Base-by-base conservation (phyloP, 2,329 filamentous ascomycete species). In the Ophiostoma piceae region DNA sequence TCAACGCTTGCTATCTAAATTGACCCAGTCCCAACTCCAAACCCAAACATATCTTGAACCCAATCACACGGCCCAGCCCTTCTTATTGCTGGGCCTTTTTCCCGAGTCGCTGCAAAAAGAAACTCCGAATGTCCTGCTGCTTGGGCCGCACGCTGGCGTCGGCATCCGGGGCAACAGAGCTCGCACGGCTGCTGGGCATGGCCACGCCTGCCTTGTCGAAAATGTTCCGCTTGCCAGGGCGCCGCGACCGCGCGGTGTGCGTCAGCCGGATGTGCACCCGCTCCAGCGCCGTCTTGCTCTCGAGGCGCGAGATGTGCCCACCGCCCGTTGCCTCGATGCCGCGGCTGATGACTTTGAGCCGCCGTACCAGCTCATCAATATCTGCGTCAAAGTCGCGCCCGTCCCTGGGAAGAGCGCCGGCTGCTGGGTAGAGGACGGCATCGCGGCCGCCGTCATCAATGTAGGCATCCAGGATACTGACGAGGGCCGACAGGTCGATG, bases 251-350 rank as follows among this genome's bases (percentile, higher is more conserved):
- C 66, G 94, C 88, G 2, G 87, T 85, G 76, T 90, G 88, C 66
- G 88, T 80, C 16, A 97, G 82, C 69, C 94, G 87, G 75, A 91
- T 88, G 71, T 89, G 85, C n/a, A 97, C 80, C 70, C 88, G 84
- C 75, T 96, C 90, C 54, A 96, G 82, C 12, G 85, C 84, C 69
- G 88, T 88, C 79, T 96, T 97, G 14, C 91, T 88, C 75, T 96
- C 88, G 39, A 91, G 90, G 39, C 91, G 85, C 19, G 85, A 84
- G 71, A 95, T 82, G 74, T 90, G 87, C 29, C 87, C 87, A 64
- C 92, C 90, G 57, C 91, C 92, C 0, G 88, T 85, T 75, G 93
- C 91, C 71, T 89, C 85, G 75, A 96, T 96, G 54, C 84, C 84
- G 70, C 82, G 81, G 78, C 83, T 83, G 41, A 88, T 79, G 19